Conservation (phyloP, 1,284 basidiomycete genomes). For the Microbotryum intermedium region DNA sequence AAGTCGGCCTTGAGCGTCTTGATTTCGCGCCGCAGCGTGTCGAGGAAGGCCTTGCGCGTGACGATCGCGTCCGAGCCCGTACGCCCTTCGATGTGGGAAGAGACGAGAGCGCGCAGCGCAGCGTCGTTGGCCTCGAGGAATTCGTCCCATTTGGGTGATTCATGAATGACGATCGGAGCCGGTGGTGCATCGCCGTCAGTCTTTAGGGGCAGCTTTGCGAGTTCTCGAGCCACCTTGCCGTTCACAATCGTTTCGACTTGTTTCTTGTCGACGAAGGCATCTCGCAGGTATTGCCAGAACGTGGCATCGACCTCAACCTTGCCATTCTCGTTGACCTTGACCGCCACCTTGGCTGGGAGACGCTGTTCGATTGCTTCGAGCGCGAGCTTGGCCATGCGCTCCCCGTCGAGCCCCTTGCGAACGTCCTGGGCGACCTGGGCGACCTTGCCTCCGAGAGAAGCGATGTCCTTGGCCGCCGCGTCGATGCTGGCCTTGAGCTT, state of each 20-base stretch:
- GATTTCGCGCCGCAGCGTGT: constrained; percentile 36
- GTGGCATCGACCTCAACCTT: constrained; percentile 42
- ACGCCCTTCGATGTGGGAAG: constrained; percentile 34
- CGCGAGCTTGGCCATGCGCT: constrained; percentile 32
- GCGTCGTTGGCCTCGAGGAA: constrained; percentile 38
- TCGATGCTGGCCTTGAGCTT: constrained; percentile 15
- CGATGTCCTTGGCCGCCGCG: constrained; percentile 18
- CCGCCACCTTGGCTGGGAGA: constrained; percentile 42
- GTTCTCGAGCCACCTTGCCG: constrained; percentile 30
- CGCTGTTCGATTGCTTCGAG: constrained; percentile 39
- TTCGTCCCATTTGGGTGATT: constrained; percentile 29
- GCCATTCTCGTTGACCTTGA: constrained; percentile 39
- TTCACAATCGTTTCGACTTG: constrained; percentile 32
- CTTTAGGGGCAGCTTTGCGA: constrained; percentile 29
- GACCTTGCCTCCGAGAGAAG: constrained; percentile 53
- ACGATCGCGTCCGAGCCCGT: constrained; percentile 33
- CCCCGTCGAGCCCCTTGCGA: constrained; percentile 35
- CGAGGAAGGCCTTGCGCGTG: constrained; percentile 33
- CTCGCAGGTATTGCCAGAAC: constrained; percentile 45
- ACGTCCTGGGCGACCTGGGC: constrained; percentile 56
- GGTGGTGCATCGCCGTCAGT: constrained; percentile 12
- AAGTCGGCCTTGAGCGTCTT: constrained; percentile 35
- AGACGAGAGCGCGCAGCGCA: constrained; percentile 39
- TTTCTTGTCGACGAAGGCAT: constrained; percentile 39
- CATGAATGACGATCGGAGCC: constrained; percentile 5